Evolutionary conservation across 192 early-diverging fungal species (phyloP).

Genomic region (Haplosporangium gracile): DNA sequence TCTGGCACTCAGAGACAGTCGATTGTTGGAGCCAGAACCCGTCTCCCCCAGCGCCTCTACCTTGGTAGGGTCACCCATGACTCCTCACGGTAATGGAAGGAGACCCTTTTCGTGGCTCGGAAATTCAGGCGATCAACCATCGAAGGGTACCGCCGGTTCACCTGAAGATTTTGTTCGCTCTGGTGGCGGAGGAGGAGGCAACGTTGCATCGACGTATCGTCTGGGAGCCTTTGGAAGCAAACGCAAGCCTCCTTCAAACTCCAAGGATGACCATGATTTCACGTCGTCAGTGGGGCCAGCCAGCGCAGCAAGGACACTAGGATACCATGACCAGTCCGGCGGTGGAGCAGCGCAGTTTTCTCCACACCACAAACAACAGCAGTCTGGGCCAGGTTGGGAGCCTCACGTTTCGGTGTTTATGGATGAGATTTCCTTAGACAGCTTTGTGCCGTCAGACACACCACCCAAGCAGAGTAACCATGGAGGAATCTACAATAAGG

Average conservation of each 20-base stretch:
- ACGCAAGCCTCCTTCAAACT: background rate
- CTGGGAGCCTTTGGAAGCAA: background rate
- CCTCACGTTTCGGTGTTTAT: constrained; percentile 37
- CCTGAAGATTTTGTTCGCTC: background rate
- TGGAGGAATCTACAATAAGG: background rate
- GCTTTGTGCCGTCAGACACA: constrained; percentile 17
- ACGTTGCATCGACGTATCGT: background rate
- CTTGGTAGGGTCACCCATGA: constrained; percentile 36
- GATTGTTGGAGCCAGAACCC: constrained; percentile 21
- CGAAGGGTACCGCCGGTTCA: background rate
- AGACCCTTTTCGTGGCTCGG: constrained; percentile 17
- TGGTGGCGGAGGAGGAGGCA: background rate
- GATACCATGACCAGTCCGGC: background rate
- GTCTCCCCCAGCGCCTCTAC: constrained; percentile 32
- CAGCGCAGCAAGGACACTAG: constrained; percentile 5
- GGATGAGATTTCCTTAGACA: constrained; percentile 43
- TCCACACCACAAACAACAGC: background rate
- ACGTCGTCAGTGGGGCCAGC: background rate
- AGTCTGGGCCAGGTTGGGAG: constrained; percentile 1
- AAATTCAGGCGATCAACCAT: background rate
- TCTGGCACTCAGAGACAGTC: background rate
- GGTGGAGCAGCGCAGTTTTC: background rate
- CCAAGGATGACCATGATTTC: background rate
- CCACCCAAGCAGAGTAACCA: background rate
- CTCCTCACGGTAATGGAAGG: constrained; percentile 15